Conservation (phyloP, 139 green algal genomes). For the Chlamydomonas sp. region DNA sequence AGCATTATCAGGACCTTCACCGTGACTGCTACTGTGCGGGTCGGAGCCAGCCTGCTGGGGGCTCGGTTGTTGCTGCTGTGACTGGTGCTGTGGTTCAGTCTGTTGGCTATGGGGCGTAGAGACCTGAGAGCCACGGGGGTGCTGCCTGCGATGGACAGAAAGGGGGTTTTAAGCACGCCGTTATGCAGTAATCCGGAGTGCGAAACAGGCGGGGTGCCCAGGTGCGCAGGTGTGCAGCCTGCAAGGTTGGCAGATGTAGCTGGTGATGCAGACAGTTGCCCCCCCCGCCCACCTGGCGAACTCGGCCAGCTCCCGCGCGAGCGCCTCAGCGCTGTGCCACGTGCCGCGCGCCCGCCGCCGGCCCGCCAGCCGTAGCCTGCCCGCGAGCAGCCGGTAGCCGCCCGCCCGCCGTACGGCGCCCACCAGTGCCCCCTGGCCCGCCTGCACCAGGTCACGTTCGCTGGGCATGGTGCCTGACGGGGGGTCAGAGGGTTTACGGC, state of each 20-base stretch:
- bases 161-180: too few species aligned
- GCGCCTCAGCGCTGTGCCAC: neutral
- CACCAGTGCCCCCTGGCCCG: neutral
- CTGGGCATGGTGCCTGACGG: constrained; percentile 7
- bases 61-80: neutral
- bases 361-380: neutral
- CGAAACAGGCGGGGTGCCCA: too few species aligned
- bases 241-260: too few species aligned
- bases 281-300: neutral
- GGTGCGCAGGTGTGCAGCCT: too few species aligned
- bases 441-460: neutral
- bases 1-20: too few species aligned
- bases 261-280: neutral
- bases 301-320: neutral
- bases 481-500: too few species aligned
- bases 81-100: neutral
- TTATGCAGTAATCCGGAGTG: too few species aligned
- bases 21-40: too few species aligned
- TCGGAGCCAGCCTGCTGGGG: neutral
- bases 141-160: too few species aligned
- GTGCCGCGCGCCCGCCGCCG: neutral
- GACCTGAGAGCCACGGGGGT: too few species aligned
- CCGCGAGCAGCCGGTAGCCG: neutral
- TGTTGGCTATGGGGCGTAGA: neutral
- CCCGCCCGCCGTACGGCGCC: neutral